A percentile compares a stretch with the other conserved stretches of the same genome.
phyloP scores from a whole-genome alignment of 2,329 filamentous ascomycete genomes.

The Sclerotinia borealis region DNA sequence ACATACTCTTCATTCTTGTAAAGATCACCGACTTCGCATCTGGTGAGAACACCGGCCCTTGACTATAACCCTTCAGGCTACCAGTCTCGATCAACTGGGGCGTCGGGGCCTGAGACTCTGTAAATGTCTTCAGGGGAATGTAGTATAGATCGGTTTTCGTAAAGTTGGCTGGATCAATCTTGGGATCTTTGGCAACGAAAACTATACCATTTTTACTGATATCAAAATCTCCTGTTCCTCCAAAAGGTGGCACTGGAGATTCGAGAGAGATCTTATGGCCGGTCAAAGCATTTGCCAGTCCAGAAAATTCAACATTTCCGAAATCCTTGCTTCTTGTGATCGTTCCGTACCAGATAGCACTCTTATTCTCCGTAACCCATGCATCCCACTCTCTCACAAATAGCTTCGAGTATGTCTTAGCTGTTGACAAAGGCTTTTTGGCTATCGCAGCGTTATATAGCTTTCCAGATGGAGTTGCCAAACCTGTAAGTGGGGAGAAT shows the following conservation, averaged over 20 bases:
- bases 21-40: slow-evolving; percentile 68
- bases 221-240: slow-evolving; percentile 75
- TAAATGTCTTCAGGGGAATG: slow-evolving; percentile 57
- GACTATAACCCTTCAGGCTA: slow-evolving; percentile 57
- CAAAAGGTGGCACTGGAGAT: slow-evolving; percentile 71
- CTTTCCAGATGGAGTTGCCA: slow-evolving; percentile 61
- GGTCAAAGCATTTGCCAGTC: slow-evolving; percentile 57
- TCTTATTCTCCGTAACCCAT: slow-evolving; percentile 64
- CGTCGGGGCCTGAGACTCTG: slow-evolving; percentile 43
- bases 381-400: slow-evolving; percentile 81
- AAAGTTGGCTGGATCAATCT: slow-evolving; percentile 63
- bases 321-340: slow-evolving; percentile 37
- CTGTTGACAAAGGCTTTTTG: slow-evolving; percentile 55
- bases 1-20: slow-evolving; percentile 61
- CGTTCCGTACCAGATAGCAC: slow-evolving; percentile 67
- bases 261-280: slow-evolving; percentile 42
- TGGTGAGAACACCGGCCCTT: slow-evolving; percentile 65
- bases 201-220: slow-evolving; percentile 59
- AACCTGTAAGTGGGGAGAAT: slow-evolving; percentile 35
- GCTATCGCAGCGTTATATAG: slow-evolving; percentile 61
- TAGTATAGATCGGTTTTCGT: slow-evolving; percentile 81
- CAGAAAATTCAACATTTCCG: slow-evolving; percentile 31
- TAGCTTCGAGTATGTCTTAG: slow-evolving; percentile 65
- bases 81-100: slow-evolving; percentile 52
- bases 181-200: slow-evolving; percentile 70